A percentile compares a stretch with the other conserved stretches of the same genome.
phyloP scores from a whole-genome alignment of 345 rosid species.

The Populus simonii region DNA sequence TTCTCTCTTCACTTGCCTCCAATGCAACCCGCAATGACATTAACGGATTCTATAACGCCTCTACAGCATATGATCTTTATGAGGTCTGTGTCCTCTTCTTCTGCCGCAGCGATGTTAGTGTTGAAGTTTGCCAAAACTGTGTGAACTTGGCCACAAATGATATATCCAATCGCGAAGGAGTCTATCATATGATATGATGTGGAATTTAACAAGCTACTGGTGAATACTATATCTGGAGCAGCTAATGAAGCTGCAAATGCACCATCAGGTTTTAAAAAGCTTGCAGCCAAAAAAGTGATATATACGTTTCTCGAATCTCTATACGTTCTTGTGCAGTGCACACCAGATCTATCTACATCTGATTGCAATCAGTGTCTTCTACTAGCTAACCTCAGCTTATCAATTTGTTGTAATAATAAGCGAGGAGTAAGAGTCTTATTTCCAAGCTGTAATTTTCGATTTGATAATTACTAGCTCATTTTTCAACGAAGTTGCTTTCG shows the following conservation, averaged over 20 bases:
- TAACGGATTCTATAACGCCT: background rate
- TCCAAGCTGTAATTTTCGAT: slow-evolving; percentile 32
- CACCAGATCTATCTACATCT: slow-evolving; percentile 39
- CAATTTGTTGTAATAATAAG: slow-evolving; percentile 11
- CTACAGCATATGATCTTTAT: background rate
- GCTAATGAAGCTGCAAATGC: background rate
- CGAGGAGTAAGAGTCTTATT: slow-evolving; percentile 28
- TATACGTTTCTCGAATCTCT: slow-evolving; percentile 9
- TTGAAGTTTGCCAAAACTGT: background rate
- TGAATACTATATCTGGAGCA: background rate
- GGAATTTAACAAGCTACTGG: slow-evolving; percentile 2
- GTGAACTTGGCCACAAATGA: background rate
- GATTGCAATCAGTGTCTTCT: slow-evolving; percentile 43
- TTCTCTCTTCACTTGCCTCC: slow-evolving; percentile 9
- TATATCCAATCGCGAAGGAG: too few relatives aligned
- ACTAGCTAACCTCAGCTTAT: slow-evolving; percentile 1
- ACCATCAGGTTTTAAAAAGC: slow-evolving; percentile 8
- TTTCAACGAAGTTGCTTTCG: too few relatives aligned
- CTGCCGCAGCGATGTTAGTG: slow-evolving; percentile 16
- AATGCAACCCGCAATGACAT: background rate
- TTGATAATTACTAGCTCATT: too few relatives aligned
- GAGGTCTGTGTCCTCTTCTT: slow-evolving; percentile 7
- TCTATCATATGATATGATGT: background rate
- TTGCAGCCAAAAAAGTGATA: slow-evolving; percentile 11
- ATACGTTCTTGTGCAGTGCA: slow-evolving; percentile 34